phyloP scores from a whole-genome alignment of 129 eudicot species.

The Tagetes erecta region DNA sequence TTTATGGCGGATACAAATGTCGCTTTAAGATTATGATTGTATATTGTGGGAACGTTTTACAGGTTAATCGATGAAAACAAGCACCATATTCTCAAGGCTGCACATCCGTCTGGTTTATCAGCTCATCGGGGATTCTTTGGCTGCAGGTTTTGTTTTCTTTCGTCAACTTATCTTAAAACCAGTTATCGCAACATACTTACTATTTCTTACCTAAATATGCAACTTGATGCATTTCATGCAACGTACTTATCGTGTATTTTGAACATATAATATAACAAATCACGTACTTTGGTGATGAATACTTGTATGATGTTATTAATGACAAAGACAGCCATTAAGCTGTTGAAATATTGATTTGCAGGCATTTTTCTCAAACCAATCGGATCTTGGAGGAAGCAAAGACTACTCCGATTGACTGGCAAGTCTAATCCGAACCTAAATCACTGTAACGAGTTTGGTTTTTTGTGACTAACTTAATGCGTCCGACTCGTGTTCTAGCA shows the following conservation, averaged over 20 bases:
- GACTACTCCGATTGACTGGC: conserved; percentile 75
- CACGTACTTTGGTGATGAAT: neutral
- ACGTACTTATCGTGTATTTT: neutral
- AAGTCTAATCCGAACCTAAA: conserved; percentile 41
- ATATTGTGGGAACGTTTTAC: conserved; percentile 29
- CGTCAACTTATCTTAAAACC: neutral
- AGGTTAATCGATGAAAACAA: conserved; percentile 86
- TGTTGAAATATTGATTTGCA: conserved; percentile 29
- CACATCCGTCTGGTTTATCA: conserved; percentile 98
- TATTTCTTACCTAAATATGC: neutral
- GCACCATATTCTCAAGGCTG: conserved; percentile 90
- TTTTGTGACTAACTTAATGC: conserved; percentile 17
- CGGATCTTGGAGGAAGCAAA: conserved; percentile 62
- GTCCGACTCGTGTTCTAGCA: neutral
- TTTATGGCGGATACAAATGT: neutral
- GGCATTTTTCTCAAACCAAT: conserved; percentile 89
- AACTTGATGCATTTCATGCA: neutral
- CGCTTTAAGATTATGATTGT: neutral
- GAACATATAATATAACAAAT: neutral
- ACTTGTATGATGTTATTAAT: neutral
- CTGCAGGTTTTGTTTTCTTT: conserved; percentile 57
- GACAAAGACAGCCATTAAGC: neutral
- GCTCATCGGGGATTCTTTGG: conserved; percentile 96
- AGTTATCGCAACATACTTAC: neutral
- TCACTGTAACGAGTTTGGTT: neutral